Percentiles rank a stretch among this genome's conserved stretches.
Evolutionary conservation across 345 rosid species (phyloP).

Genomic region (Eutrema yunnanense): DNA sequence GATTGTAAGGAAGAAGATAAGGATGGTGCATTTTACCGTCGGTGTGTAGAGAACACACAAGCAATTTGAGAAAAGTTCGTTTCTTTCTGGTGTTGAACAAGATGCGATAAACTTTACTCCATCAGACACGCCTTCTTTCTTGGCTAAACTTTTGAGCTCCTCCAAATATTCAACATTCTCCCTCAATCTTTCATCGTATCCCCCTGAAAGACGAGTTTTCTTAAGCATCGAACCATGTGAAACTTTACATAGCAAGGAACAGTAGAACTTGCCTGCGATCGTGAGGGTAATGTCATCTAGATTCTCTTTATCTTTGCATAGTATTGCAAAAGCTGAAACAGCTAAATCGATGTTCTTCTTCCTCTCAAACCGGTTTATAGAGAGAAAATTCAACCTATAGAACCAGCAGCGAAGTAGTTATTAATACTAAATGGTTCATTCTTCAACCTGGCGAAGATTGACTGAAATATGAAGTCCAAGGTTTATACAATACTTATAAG

Average conservation of each 20-base stretch:
- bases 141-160: neutral
- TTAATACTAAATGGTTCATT: neutral
- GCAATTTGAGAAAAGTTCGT: slow-evolving; percentile 55
- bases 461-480: neutral
- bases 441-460: neutral
- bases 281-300: neutral
- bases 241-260: no score
- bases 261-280: neutral
- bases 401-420: neutral
- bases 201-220: neutral
- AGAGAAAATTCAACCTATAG: slow-evolving; percentile 37
- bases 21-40: slow-evolving; percentile 34
- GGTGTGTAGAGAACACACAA: slow-evolving; percentile 67
- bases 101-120: slow-evolving; percentile 1
- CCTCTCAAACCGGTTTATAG: slow-evolving; percentile 66
- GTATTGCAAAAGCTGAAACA: neutral
- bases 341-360: slow-evolving; percentile 63
- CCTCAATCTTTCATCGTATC: neutral
- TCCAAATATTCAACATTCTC: neutral
- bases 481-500: neutral
- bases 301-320: neutral
- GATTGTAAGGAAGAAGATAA: slow-evolving; percentile 38
- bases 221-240: neutral
- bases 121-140: neutral
- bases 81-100: slow-evolving; percentile 56